Base-by-base conservation (phyloP, 768 basidiomycete species). In the Russula ochroleuca region DNA sequence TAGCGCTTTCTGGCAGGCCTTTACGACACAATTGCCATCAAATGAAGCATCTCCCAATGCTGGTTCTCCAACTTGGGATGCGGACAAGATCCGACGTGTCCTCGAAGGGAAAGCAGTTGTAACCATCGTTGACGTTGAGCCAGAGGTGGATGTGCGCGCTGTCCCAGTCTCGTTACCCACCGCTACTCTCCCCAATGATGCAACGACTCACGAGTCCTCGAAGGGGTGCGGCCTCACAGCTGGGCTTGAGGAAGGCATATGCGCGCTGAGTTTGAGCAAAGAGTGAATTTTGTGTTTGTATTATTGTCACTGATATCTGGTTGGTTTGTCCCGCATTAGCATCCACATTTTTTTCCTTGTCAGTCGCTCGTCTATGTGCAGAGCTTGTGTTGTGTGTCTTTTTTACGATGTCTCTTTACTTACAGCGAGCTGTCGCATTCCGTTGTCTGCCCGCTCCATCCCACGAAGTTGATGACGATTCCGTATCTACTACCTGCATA, bases 1-100 rank as follows among this genome's bases (percentile, higher is more conserved):
- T 5, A 72, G 77, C n/a, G 90, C 92, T 51, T 94, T 94, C 77
- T 90, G 90, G 87, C 90, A 93, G 66, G 93, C 93, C n/a, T 94
- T 94, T 75, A 80, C 86, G n/a, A 86, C 85, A 3, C 69, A 69
- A 15, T 69, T 75, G 2, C 15, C 56, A 47, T 35, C 43, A 28
- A 53, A n/a, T 71, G 11, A 62, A 68, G 0, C 63, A 72, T 31
- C 70, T 75, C 55, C 66, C 15, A 49, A 54, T 40, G 55, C 28
- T 45, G 28, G 38, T 49, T 45, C 47, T 48, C 57, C 61, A 19
- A 25, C 65, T 64, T 69, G 55, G 83, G 90, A 93, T 70, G 80
- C 83, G 63, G 90, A 92, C 63, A 94, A 93, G 74, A 90, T 93
- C 1, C 77, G 85, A 70, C 84, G 80, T 69, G 87, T 94, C 47